phyloP scores from a whole-genome alignment of 2,329 filamentous ascomycete species.

The Colletotrichum zoysiae region DNA sequence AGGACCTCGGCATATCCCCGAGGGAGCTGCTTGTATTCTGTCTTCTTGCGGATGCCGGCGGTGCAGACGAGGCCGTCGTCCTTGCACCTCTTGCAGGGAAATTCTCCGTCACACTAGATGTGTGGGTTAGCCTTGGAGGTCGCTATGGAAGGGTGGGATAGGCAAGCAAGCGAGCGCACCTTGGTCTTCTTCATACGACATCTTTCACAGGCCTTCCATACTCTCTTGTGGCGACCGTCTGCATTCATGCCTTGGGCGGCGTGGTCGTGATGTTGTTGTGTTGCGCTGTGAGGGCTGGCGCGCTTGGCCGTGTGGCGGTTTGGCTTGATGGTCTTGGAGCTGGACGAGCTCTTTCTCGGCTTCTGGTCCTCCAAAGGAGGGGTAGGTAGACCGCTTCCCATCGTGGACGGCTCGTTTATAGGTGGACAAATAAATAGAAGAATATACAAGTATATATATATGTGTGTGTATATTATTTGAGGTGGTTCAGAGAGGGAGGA shows the following conservation, averaged over 20 bases:
- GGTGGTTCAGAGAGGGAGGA: slow-evolving; percentile 1
- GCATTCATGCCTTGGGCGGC: slow-evolving; percentile 52
- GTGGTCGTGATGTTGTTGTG: slow-evolving; percentile 54
- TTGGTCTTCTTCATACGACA: slow-evolving; percentile 80
- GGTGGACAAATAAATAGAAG: not conserved
- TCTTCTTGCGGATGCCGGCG: slow-evolving; percentile 73
- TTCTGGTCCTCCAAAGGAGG: slow-evolving; percentile 65
- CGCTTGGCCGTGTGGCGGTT: slow-evolving; percentile 66
- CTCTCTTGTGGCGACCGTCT: slow-evolving; percentile 72
- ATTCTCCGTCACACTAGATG: slow-evolving; percentile 72
- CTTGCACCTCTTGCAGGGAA: slow-evolving; percentile 75
- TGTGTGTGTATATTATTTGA: not conserved
- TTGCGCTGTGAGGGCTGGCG: slow-evolving; percentile 56
- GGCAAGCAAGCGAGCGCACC: slow-evolving; percentile 53
- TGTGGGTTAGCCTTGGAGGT: slow-evolving; percentile 23
- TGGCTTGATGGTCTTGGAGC: slow-evolving; percentile 62
- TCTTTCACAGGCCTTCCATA: slow-evolving; percentile 76
- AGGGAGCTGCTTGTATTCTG: slow-evolving; percentile 76
- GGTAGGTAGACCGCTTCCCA: slow-evolving; percentile 66
- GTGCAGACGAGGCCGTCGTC: slow-evolving; percentile 75
- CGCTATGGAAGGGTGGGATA: not conserved
- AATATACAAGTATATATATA: not conserved
- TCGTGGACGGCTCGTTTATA: slow-evolving; percentile 48
- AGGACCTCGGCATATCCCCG: slow-evolving; percentile 74
- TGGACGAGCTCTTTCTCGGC: slow-evolving; percentile 56